These are phyloP conservation scores for Echeveria elegans DNA, from an alignment of 164 flowering plant species.

Conservation along the genomic window DNA sequence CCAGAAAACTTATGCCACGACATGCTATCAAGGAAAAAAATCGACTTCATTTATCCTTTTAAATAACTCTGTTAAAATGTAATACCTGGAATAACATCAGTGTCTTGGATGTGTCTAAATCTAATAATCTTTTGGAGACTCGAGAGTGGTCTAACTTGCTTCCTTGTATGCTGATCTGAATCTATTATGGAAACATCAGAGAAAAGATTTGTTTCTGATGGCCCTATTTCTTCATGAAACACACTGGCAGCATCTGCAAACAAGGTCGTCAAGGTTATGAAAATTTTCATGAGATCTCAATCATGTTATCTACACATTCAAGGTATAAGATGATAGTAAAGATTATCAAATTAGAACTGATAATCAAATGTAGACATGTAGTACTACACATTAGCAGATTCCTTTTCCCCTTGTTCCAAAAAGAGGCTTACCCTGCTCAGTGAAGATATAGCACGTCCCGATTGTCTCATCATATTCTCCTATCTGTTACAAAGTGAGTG, in stretches of 20 bases:
- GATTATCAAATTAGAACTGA: neutral
- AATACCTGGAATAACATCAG: neutral
- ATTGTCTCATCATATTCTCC: slow-evolving; percentile 72
- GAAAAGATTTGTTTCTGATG: slow-evolving; percentile 47
- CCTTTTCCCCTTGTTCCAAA: neutral
- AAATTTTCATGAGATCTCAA: too few species aligned
- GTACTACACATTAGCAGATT: too few species aligned
- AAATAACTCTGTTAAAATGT: neutral
- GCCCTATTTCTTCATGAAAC: slow-evolving; percentile 52
- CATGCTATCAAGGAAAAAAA: neutral
- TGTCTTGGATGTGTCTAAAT: slow-evolving; percentile 29
- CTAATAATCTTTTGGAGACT: slow-evolving; percentile 44
- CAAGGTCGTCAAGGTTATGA: neutral
- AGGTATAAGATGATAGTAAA: too few species aligned
- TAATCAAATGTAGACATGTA: neutral
- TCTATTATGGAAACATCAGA: slow-evolving; percentile 33
- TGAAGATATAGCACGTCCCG: slow-evolving; percentile 59
- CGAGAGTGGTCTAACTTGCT: slow-evolving; percentile 47
- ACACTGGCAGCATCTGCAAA: slow-evolving; percentile 33
- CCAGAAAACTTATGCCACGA: too few species aligned
- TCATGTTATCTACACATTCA: neutral
- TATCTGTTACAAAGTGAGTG: slow-evolving; percentile 32
- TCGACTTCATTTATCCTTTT: neutral
- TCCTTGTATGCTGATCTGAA: slow-evolving; percentile 32
- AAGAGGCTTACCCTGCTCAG: slow-evolving; percentile 42